Evolutionary conservation across 306 rosid species (phyloP), one percentile per base, ranked within the genome.

Genomic region (Carpinus viminea): DNA sequence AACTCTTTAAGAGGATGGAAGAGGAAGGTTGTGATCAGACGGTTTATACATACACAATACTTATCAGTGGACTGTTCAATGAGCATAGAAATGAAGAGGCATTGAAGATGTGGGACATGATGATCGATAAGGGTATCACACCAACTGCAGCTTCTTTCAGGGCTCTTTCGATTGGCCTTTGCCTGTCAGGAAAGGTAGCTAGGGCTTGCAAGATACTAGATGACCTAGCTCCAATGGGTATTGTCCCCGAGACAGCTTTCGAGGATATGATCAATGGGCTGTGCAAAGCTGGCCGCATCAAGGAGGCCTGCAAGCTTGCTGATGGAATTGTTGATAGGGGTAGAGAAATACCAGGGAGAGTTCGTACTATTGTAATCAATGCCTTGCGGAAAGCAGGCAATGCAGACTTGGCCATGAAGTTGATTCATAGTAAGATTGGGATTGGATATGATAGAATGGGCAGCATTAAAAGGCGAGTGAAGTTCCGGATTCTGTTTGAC

Each of bases 281-380:
- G 7, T 93, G 96, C 85, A 95, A 90, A 81, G 97, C 89, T 0
- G 87, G 94, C 17, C 93, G 94, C 9, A 70, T 90, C 77, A 92
- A 84, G 72, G 72, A 66, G 87, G 97, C 98, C 26, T 95, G 98
- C 89, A 93, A 93, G 65, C 85, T 95, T 82, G 97, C 99, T 7
- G 98, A 95, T 83, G 99, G 98, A 51, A 84, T 93, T 78, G 96
- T 91, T 76, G 97, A 91, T 52, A 83, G 97, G 76, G 98, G 98
- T 7, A 81, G 97, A 87, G 97, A 95, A 85, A 87, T 90, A 78
- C 98, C 98, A 0, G 97, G 98, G 61, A 91, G 78, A 78, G 71
- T 95, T 70, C 88, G 94, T 16, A 95, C 97, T 24, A 51, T 86
- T 74, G 75, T 93, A 57, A 93, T 93, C 79, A 90, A 91, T 86